phyloP scores from a whole-genome alignment of 495 filamentous ascomycete species.

The Daldinia decipiens region DNA sequence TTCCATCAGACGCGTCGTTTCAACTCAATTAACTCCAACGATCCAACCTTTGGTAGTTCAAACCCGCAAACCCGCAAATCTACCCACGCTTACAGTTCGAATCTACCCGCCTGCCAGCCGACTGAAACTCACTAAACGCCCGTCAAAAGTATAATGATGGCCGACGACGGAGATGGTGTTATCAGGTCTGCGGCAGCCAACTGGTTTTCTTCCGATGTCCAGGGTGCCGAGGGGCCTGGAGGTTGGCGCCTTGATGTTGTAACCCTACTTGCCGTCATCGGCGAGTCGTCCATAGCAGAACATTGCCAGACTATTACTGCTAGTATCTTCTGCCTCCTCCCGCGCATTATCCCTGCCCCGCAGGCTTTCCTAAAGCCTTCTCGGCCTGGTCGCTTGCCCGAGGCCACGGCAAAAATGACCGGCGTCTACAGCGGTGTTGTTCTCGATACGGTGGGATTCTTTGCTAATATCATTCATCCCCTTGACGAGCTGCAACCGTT shows the following conservation, averaged over 20 bases:
- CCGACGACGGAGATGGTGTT: slow-evolving; percentile 24
- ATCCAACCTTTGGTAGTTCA: not conserved
- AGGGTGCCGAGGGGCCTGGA: slow-evolving; percentile 41
- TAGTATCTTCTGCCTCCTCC: slow-evolving; percentile 64
- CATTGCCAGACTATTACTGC: slow-evolving; percentile 68
- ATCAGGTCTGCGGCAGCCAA: slow-evolving; percentile 11
- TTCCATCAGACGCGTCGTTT: not conserved
- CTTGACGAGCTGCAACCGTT: slow-evolving; percentile 61
- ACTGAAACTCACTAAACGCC: not conserved
- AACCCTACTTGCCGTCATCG: slow-evolving; percentile 70
- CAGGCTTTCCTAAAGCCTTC: slow-evolving; percentile 68
- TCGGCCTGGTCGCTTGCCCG: slow-evolving; percentile 66
- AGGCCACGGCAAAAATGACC: slow-evolving; percentile 62
- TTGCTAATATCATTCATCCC: slow-evolving; percentile 68
- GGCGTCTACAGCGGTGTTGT: slow-evolving; percentile 67
- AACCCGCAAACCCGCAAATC: not conserved
- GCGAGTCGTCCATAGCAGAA: slow-evolving; percentile 66
- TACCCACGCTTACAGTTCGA: not conserved
- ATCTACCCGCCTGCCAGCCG: not conserved
- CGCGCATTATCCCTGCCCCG: slow-evolving; percentile 73
- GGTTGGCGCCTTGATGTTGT: slow-evolving; percentile 70
- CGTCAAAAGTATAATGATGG: slow-evolving; percentile 27
- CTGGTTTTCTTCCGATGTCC: slow-evolving; percentile 55
- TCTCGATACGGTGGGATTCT: slow-evolving; percentile 67
- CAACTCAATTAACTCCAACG: slow-evolving; percentile 23